Evolutionary conservation across 805 yeast species (phyloP).

Genomic region (Diddensiella transvaalensis): DNA sequence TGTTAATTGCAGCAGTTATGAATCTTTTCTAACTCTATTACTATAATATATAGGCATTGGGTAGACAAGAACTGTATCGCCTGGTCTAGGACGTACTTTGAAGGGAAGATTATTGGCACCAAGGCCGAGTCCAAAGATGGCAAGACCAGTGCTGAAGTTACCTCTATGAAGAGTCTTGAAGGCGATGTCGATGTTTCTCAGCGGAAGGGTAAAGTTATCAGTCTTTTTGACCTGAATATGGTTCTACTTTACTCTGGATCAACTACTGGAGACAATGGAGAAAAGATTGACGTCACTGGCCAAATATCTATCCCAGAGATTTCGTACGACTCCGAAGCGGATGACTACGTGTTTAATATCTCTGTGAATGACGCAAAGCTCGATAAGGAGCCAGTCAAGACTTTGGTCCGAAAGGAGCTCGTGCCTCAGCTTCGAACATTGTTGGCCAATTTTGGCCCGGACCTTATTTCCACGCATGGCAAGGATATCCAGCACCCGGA

Average conservation of each 20-base stretch:
- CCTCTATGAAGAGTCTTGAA: slow-evolving; percentile 57
- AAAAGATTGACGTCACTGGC: slow-evolving; percentile 53
- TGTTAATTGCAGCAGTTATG: too few relatives aligned
- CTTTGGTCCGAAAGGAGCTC: slow-evolving; percentile 50
- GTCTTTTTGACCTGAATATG: slow-evolving; percentile 77
- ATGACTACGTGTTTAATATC: slow-evolving; percentile 82
- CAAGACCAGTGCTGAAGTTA: slow-evolving; percentile 35
- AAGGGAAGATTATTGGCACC: slow-evolving; percentile 53
- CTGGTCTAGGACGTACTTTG: slow-evolving; percentile 82
- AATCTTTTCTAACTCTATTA: too few relatives aligned
- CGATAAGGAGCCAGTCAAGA: slow-evolving; percentile 45
- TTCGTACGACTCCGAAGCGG: slow-evolving; percentile 84
- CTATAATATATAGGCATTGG: too few relatives aligned
- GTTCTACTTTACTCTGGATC: slow-evolving; percentile 56
- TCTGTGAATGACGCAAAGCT: slow-evolving; percentile 54
- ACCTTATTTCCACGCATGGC: slow-evolving; percentile 70
- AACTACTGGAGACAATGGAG: slow-evolving; percentile 29
- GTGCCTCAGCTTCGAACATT: slow-evolving; percentile 65
- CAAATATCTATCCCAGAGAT: slow-evolving; percentile 83
- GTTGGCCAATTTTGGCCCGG: slow-evolving; percentile 68
- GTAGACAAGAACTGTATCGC: slow-evolving; percentile 94
- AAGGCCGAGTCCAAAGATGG: slow-evolving; percentile 36
- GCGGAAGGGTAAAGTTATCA: slow-evolving; percentile 93
- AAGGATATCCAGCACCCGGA: slow-evolving; percentile 82
- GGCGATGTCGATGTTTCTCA: slow-evolving; percentile 98